Conservation (phyloP, 192 early-diverging fungal genomes). For the Helicostylum pulchrum region DNA sequence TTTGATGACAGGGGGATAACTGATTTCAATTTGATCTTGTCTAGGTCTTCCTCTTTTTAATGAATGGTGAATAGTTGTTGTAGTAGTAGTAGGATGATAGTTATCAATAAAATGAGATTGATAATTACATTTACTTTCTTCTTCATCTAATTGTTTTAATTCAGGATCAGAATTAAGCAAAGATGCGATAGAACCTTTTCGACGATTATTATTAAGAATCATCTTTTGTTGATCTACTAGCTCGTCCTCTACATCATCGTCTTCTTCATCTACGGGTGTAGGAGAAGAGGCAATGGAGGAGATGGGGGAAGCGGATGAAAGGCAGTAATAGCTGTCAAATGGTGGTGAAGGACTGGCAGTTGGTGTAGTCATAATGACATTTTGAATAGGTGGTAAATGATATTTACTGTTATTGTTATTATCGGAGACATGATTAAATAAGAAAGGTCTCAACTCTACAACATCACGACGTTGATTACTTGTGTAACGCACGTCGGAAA, state of each 20-base stretch:
- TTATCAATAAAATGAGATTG: slow-evolving; percentile 14
- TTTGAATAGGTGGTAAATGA: slow-evolving; percentile 14
- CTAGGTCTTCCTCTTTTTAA: slow-evolving; percentile 18
- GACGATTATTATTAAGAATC: background rate
- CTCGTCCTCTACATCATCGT: background rate
- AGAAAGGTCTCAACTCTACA: slow-evolving; percentile 13
- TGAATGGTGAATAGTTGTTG: no score
- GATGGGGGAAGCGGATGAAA: background rate
- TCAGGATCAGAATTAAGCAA: slow-evolving; percentile 27
- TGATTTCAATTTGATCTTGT: slow-evolving; percentile 4
- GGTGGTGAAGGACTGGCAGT: slow-evolving; percentile 20
- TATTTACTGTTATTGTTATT: background rate
- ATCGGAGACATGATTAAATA: background rate
- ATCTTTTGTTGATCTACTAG: background rate
- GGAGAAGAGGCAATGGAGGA: slow-evolving; percentile 14
- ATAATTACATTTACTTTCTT: slow-evolving; percentile 18
- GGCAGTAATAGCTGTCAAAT: background rate
- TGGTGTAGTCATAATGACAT: slow-evolving; percentile 13
- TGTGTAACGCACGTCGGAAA: slow-evolving; percentile 17
- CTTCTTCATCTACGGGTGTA: slow-evolving; percentile 7
- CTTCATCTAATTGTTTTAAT: slow-evolving; percentile 17
- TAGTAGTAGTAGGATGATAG: background rate
- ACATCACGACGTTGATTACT: slow-evolving; percentile 6
- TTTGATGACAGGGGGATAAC: background rate
- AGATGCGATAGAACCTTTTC: slow-evolving; percentile 34